phyloP scores from a whole-genome alignment of 2,329 filamentous ascomycete species.

The Coniochaeta prunicola region DNA sequence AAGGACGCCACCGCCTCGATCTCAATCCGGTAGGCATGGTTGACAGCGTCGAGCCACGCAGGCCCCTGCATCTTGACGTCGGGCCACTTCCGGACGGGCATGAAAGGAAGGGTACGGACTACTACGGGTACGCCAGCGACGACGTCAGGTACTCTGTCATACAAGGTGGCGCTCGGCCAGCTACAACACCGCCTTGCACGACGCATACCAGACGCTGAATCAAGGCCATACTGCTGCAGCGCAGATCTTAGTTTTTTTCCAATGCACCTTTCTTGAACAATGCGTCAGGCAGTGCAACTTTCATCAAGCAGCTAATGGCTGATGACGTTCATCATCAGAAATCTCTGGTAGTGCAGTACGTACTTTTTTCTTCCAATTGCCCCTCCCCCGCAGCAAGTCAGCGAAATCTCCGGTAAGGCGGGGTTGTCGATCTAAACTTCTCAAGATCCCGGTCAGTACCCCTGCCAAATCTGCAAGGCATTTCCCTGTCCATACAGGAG shows the following conservation, averaged over 20 bases:
- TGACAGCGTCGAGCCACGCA: background rate
- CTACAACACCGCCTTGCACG: background rate
- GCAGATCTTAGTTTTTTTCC: no score
- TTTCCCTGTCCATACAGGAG: background rate
- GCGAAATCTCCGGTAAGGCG: background rate
- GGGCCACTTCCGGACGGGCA: background rate
- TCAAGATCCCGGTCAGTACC: background rate
- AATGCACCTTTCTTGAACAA: no score
- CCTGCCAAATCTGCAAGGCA: background rate
- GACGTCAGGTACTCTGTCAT: background rate
- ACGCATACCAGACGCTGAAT: no score
- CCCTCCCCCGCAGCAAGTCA: background rate
- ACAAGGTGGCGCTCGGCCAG: background rate
- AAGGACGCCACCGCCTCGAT: background rate
- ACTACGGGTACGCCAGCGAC: no score
- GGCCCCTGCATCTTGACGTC: background rate
- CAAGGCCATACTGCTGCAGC: no score
- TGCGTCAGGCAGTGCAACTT: background rate
- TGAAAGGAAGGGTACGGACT: no score
- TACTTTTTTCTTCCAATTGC: background rate
- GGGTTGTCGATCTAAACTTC: constrained; percentile 1
- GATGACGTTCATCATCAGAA: background rate
- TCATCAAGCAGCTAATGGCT: background rate
- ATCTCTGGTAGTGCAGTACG: background rate
- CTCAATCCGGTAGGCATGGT: background rate